Percentiles rank a stretch among this genome's conserved stretches.
phyloP scores from a whole-genome alignment of 129 eudicot genomes.

The Deinandra increscens region DNA sequence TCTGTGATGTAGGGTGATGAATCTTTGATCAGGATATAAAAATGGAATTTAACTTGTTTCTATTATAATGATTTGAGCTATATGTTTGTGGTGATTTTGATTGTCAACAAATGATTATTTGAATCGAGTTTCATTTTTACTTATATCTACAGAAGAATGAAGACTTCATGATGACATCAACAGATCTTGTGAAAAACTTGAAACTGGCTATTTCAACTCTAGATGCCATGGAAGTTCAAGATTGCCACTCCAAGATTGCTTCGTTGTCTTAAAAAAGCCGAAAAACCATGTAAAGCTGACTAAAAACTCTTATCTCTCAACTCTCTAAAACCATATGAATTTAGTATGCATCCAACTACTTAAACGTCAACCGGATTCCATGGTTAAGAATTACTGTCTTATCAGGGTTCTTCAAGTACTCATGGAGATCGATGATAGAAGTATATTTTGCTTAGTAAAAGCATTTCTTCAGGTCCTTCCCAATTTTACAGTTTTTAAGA shows the following conservation, averaged over 20 bases:
- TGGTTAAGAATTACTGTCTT: too few relatives aligned
- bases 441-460: not conserved
- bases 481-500: not conserved
- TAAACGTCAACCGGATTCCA: not conserved
- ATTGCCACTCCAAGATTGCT: not conserved
- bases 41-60: not conserved
- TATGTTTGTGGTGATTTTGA: not conserved
- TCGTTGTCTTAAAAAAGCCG: not conserved
- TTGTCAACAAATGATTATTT: not conserved
- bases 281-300: not conserved
- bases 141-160: slow-evolving; percentile 32
- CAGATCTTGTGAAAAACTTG: slow-evolving; percentile 34
- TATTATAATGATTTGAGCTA: not conserved
- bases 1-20: too few relatives aligned
- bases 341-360: not conserved
- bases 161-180: slow-evolving; percentile 29
- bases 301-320: not conserved
- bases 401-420: slow-evolving; percentile 4
- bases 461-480: not conserved
- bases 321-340: not conserved
- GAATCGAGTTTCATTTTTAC: not conserved
- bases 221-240: slow-evolving; percentile 8
- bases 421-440: not conserved
- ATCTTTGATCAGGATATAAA: not conserved
- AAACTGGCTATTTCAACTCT: slow-evolving; percentile 19